Percentiles rank a stretch among this genome's conserved stretches.
Evolutionary conservation across 2,329 filamentous ascomycete genomes (phyloP).

Genomic region (Fusarium fujikuroi): DNA sequence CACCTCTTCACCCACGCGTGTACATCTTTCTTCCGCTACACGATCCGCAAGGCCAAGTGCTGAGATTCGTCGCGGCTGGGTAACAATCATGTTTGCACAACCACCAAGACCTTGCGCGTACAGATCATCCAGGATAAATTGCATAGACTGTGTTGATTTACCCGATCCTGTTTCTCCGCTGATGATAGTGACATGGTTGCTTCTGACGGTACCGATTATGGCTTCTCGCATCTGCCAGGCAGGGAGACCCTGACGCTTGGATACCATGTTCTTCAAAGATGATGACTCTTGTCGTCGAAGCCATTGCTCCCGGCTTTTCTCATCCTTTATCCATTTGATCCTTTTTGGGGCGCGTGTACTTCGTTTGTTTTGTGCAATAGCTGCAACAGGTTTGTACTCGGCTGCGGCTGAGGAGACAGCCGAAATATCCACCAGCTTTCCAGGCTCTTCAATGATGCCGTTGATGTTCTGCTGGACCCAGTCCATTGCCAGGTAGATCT

Average conservation of each 20-base stretch:
- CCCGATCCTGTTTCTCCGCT: slow-evolving; percentile 97
- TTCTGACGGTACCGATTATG: slow-evolving; percentile 79
- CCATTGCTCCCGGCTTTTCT: slow-evolving; percentile 75
- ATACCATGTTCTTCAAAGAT: slow-evolving; percentile 79
- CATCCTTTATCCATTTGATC: slow-evolving; percentile 72
- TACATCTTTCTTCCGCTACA: slow-evolving; percentile 91
- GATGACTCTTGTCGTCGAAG: slow-evolving; percentile 71
- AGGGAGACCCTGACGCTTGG: slow-evolving; percentile 77
- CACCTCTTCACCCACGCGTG: slow-evolving; percentile 83
- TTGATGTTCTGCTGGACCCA: slow-evolving; percentile 91
- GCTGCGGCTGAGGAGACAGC: slow-evolving; percentile 76
- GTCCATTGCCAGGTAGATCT: slow-evolving; percentile 86
- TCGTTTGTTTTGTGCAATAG: slow-evolving; percentile 46
- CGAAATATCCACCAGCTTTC: slow-evolving; percentile 84
- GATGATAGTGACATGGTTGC: slow-evolving; percentile 92
- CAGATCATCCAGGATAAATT: slow-evolving; percentile 93
- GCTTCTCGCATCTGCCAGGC: slow-evolving; percentile 86
- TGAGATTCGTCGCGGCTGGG: slow-evolving; percentile 93
- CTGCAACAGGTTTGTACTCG: slow-evolving; percentile 56
- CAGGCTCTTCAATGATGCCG: slow-evolving; percentile 84
- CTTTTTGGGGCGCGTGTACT: slow-evolving; percentile 62
- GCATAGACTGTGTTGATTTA: slow-evolving; percentile 96
- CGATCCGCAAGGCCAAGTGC: slow-evolving; percentile 93
- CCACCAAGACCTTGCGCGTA: slow-evolving; percentile 80
- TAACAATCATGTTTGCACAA: slow-evolving; percentile 90